These are phyloP conservation scores for Sideroxylon spinosum DNA, from an alignment of 179 eudicot genomes.

Conservation along the genomic window DNA sequence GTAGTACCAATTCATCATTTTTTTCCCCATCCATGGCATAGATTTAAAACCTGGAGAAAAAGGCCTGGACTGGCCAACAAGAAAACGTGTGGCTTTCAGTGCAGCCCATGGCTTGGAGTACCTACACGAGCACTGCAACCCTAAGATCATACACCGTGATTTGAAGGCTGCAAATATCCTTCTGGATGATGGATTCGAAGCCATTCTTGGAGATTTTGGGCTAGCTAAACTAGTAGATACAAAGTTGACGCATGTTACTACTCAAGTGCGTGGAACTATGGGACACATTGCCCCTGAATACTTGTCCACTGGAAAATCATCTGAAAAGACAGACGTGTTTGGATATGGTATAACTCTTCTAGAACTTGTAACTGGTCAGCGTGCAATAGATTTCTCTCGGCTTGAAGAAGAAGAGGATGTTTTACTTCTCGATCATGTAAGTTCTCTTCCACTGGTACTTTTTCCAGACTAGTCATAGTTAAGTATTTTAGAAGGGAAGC, in stretches of 20 bases:
- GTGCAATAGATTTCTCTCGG: slow-evolving; percentile 89
- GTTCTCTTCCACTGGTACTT: slow-evolving; percentile 14
- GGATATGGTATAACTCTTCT: slow-evolving; percentile 91
- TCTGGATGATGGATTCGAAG: slow-evolving; percentile 73
- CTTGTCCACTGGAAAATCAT: slow-evolving; percentile 87
- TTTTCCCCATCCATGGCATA: slow-evolving; percentile 15
- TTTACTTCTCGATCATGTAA: slow-evolving; percentile 85
- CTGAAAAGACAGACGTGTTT: slow-evolving; percentile 93
- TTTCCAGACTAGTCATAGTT: background rate
- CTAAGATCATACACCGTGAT: slow-evolving; percentile 95
- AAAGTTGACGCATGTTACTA: slow-evolving; percentile 73
- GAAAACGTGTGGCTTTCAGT: slow-evolving; percentile 79
- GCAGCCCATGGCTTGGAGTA: slow-evolving; percentile 90
- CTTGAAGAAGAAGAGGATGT: slow-evolving; percentile 99
- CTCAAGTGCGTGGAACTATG: slow-evolving; percentile 96
- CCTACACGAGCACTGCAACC: slow-evolving; percentile 89
- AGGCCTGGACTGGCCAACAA: slow-evolving; percentile 75
- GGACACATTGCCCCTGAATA: slow-evolving; percentile 99
- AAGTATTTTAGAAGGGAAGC: background rate
- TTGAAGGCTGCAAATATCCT: slow-evolving; percentile 93
- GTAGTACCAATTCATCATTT: background rate
- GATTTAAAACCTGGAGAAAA: slow-evolving; percentile 80
- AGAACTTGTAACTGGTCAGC: slow-evolving; percentile 94
- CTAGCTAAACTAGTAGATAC: slow-evolving; percentile 76
- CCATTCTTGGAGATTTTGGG: slow-evolving; percentile 93